Evolutionary conservation across 129 eudicot species (phyloP), one percentile per base, ranked within the genome.

Genomic region (Flaveria brownii): DNA sequence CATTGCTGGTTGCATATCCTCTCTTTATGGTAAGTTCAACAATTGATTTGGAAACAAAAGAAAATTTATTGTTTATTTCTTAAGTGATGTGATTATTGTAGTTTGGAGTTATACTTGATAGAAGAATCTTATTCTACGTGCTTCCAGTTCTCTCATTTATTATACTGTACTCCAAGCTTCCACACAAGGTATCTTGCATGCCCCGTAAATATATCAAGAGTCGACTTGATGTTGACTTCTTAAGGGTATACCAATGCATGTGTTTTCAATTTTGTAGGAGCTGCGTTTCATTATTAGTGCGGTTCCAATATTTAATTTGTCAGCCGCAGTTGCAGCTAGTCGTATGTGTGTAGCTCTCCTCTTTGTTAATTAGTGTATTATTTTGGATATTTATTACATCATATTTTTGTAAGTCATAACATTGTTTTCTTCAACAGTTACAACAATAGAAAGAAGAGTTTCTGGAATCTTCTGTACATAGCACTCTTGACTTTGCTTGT

Each of bases 271-370:
- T 82, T 74, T 74, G 61, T 88, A 94, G 99, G 99, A 95, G 83
- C 96, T 95, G 59, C 99, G 97, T 1, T 95, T 95, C 81, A 83
- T 95, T n/a, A 91, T 95, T 8, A 59, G 94, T 91, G 87, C 99
- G 18, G 82, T 95, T 73, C 99, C 99, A 25, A 84, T 95, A 30
- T 95, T 95, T 68, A 95, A 95, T 79, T 82, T 95, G 60, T 81
- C 96, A 47, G 99, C 99, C 55, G 97, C 99, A 23, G 73, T 91
- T 73, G 91, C 97, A 79, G 97, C 99, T 62, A 84, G 86, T 80
- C 92, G 99, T 76, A 87, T 95, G 99, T 94, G 89, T 26, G 89
- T 56, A 25, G 49, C 72, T 57, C 67, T 49, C 54, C 47, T 74
- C 78, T 75, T 25, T 56, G 28, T 23, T 79, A 23, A 47, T 67